phyloP scores from a whole-genome alignment of 2,329 filamentous ascomycete species.

The Sporothrix luriei region DNA sequence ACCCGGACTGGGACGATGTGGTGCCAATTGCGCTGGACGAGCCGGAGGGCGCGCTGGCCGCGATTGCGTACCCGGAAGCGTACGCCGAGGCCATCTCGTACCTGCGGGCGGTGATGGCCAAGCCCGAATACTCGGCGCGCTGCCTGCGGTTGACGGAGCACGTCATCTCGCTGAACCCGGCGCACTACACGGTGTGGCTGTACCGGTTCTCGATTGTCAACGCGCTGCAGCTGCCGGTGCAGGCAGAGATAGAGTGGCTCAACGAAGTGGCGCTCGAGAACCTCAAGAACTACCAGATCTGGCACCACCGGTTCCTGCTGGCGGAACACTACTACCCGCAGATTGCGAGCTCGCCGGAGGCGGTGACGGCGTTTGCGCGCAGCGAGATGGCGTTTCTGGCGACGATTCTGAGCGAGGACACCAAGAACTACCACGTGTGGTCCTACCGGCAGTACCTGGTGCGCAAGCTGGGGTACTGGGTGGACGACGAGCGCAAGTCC shows the following conservation, averaged over 20 bases:
- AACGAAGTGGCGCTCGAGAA: conserved; percentile 79
- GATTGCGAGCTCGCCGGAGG: conserved; percentile 61
- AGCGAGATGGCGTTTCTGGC: conserved; percentile 76
- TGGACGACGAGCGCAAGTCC: conserved; percentile 65
- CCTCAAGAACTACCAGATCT: conserved; percentile 99
- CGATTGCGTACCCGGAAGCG: conserved; percentile 85
- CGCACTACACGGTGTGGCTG: conserved; percentile 98
- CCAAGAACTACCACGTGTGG: conserved; percentile 99
- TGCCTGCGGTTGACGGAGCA: conserved; percentile 81
- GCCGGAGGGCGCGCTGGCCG: conserved; percentile 80
- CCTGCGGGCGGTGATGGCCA: conserved; percentile 88
- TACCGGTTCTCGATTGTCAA: conserved; percentile 83
- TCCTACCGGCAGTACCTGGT: conserved; percentile 80
- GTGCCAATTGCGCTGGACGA: conserved; percentile 81
- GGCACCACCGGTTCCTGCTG: conserved; percentile 72
- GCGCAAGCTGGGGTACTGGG: conserved; percentile 66
- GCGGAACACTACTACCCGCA: conserved; percentile 60
- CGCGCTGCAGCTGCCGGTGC: conserved; percentile 64
- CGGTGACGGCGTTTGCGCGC: conserved; percentile 59
- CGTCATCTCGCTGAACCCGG: conserved; percentile 90
- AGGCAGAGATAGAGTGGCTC: conserved; percentile 80
- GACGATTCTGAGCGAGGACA: conserved; percentile 79
- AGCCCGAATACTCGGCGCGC: conserved; percentile 78
- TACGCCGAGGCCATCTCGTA: conserved; percentile 94
- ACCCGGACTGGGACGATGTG: conserved; percentile 82